These are phyloP conservation scores for Carex sylvatica DNA, from an alignment of 202 grass and related monocot genomes.

Conservation along the genomic window DNA sequence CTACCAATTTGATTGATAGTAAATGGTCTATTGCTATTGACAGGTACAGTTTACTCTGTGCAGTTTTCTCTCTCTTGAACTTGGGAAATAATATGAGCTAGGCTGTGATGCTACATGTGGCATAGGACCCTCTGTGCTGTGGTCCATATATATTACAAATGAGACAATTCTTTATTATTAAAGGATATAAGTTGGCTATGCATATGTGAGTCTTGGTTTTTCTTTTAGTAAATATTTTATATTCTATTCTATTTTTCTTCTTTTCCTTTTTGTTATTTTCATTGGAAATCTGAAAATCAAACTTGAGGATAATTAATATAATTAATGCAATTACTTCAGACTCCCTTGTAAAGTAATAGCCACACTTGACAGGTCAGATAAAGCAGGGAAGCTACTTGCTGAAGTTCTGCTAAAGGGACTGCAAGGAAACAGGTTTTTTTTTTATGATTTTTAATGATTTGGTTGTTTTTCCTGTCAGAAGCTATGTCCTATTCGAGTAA, in stretches of 20 bases:
- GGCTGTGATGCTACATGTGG: background rate
- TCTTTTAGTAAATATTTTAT: background rate
- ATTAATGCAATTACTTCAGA: constrained; percentile 17
- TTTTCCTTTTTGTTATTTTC: background rate
- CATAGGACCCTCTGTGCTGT: background rate
- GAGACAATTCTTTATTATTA: background rate
- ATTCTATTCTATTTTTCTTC: background rate
- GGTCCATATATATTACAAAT: background rate
- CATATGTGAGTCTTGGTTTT: background rate
- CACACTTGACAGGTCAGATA: constrained; percentile 64
- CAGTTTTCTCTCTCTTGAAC: background rate
- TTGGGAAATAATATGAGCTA: constrained; percentile 1
- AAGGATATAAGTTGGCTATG: background rate
- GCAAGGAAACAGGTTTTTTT: constrained; percentile 91
- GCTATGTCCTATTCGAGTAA: background rate
- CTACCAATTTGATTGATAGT: constrained; percentile 93
- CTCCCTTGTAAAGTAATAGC: constrained; percentile 25
- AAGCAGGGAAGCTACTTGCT: constrained; percentile 93
- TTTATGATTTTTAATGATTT: background rate
- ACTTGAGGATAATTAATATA: background rate
- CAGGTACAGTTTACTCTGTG: constrained; percentile 39
- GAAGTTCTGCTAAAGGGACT: constrained; percentile 83
- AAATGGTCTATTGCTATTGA: constrained; percentile 97
- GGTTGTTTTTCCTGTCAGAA: background rate
- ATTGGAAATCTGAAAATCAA: background rate